Percentiles rank a stretch among this genome's conserved stretches.
Conservation (phyloP, 1,139 yeast genomes). For the Lodderomyces pseudojiufengensis region DNA sequence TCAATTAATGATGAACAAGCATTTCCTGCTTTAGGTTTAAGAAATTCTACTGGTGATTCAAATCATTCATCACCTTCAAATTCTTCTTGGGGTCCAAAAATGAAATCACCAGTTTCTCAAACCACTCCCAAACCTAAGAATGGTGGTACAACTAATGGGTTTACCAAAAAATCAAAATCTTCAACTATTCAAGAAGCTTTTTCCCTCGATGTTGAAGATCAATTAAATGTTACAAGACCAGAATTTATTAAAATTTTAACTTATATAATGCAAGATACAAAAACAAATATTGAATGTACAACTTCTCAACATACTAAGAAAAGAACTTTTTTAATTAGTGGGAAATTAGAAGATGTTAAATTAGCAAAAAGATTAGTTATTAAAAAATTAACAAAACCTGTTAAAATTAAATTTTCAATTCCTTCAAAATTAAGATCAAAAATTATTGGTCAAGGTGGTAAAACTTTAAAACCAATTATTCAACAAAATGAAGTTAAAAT, state of each 20-base stretch:
- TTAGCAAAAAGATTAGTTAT: constrained; percentile 75
- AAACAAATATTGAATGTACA: constrained; percentile 79
- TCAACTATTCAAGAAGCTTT: constrained; percentile 69
- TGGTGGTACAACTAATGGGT: constrained; percentile 3
- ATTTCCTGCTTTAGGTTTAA: constrained; percentile 66
- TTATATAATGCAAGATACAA: constrained; percentile 56
- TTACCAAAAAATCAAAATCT: constrained; percentile 21
- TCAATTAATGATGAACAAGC: constrained; percentile 53
- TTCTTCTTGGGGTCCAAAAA: constrained; percentile 31
- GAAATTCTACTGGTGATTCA: constrained; percentile 16
- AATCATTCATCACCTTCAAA: constrained; percentile 16
- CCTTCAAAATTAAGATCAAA: constrained; percentile 79
- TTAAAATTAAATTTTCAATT: constrained; percentile 55
- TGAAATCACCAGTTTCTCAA: constrained; percentile 31
- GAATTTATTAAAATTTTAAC: constrained; percentile 65
- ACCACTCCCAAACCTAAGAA: constrained; percentile 19
- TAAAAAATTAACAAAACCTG: constrained; percentile 74
- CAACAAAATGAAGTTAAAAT: constrained; percentile 69
- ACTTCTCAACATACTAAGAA: constrained; percentile 71
- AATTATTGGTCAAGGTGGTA: constrained; percentile 89
- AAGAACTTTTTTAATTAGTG: constrained; percentile 83
- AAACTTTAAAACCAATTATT: constrained; percentile 73
- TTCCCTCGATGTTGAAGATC: constrained; percentile 64
- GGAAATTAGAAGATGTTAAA: constrained; percentile 64
- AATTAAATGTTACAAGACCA: constrained; percentile 56